phyloP scores from a whole-genome alignment of 495 filamentous ascomycete species.

The Neohortaea acidophila region DNA sequence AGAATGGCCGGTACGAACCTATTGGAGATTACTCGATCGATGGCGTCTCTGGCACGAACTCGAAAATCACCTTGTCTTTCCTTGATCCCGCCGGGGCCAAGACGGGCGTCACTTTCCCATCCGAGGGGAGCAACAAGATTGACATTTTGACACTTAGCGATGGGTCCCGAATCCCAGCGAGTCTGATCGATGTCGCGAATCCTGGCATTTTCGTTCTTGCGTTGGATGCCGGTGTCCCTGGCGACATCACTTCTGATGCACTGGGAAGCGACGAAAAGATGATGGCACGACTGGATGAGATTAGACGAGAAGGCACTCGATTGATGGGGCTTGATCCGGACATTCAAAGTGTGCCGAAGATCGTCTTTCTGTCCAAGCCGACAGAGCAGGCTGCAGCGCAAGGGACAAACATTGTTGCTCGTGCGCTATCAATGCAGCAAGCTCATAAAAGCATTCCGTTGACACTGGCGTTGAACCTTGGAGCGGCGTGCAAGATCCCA shows the following conservation, averaged over 20 bases:
- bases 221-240: slow-evolving; percentile 34
- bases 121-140: slow-evolving; percentile 38
- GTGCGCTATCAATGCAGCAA: slow-evolving; percentile 15
- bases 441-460: slow-evolving; percentile 13
- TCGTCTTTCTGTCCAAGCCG: slow-evolving; percentile 42
- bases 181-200: slow-evolving; percentile 49
- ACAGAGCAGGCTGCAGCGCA: background rate
- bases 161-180: slow-evolving; percentile 32
- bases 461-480: slow-evolving; percentile 14
- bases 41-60: slow-evolving; percentile 46
- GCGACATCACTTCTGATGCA: slow-evolving; percentile 37
- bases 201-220: slow-evolving; percentile 50
- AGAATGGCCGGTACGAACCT: slow-evolving; percentile 34
- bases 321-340: slow-evolving; percentile 44
- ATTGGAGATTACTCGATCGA: slow-evolving; percentile 47
- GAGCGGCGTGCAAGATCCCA: slow-evolving; percentile 2
- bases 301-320: slow-evolving; percentile 43
- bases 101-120: slow-evolving; percentile 51
- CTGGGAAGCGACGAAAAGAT: slow-evolving; percentile 35
- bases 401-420: slow-evolving; percentile 10
- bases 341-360: slow-evolving; percentile 38
- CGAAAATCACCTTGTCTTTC: slow-evolving; percentile 46
- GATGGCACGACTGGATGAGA: slow-evolving; percentile 40
- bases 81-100: slow-evolving; percentile 50
- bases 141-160: slow-evolving; percentile 33